Evolutionary conservation across 108 stramenopile species (phyloP), one percentile per base, ranked within the genome.

Genomic region (Skeletonema grethae): DNA sequence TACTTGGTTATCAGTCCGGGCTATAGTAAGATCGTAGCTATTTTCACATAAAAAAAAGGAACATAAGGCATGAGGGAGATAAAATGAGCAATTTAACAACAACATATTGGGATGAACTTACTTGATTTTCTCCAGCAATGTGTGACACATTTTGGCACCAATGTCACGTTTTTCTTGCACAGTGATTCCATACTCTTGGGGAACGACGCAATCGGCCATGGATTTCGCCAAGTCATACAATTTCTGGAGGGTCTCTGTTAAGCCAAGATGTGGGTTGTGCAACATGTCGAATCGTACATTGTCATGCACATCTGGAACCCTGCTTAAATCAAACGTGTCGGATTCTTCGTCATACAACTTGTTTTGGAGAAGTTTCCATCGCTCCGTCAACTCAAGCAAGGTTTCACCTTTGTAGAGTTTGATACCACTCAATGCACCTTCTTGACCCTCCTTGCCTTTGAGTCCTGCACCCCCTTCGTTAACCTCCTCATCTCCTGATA

Each of bases 181-280:
- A 0, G 97, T 95, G 22, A 91, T 89, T 46, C 98, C 98, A 73
- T 97, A 99, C 79, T 99, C 98, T 57, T 98, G 98, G 12, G 99
- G 99, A 12, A 98, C 96, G 34, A 98, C 94, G 38, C 89, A 88
- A 73, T 97, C 96, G 8, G 97, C 97, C 86, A 99, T 96, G 8
- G 71, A 43, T 70, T 96, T 93, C 22, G 97, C 96, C 29, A 96
- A 70, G 30, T 88, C 74, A 72, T 96, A 98, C 12, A 99, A 77
- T 73, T 93, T 88, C 41, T 89, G 86, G 38, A 97, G 70, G 11
- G 90, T 94, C 9, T 74, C 59, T 1, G 90, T 84, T 29, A 97
- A 70, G 25, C 87, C 86, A 12, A 99, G 74, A 77, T 95, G 94
- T 11, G 89, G 90, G 73, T 98, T 98, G 73, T 98, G 97, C 22